Evolutionary conservation across 2,329 filamentous ascomycete species (phyloP).

Genomic region (Pseudogymnoascus pannorum): DNA sequence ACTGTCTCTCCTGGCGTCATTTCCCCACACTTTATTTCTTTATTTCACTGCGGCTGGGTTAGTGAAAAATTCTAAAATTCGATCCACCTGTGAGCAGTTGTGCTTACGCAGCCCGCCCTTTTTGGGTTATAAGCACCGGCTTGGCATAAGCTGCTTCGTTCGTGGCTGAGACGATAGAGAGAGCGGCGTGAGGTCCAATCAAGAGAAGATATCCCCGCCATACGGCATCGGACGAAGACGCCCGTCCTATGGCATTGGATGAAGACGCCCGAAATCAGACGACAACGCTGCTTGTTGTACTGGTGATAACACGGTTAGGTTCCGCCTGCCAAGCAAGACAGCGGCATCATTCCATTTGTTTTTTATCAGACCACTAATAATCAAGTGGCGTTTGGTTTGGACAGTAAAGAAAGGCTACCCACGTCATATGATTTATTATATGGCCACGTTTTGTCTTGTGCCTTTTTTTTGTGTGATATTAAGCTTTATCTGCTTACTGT

Average conservation of each 20-base stretch:
- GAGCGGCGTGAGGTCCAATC: neutral
- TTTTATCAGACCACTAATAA: neutral
- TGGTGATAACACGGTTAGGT: neutral
- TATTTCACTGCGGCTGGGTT: too few species aligned
- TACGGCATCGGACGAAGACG: too few species aligned
- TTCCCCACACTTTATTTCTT: neutral
- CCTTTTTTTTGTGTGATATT: neutral
- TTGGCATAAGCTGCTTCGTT: neutral
- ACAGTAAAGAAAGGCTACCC: neutral
- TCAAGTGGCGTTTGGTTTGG: neutral
- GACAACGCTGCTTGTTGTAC: neutral
- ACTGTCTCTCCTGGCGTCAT: neutral
- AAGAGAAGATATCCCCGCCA: too few species aligned
- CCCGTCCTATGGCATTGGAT: too few species aligned
- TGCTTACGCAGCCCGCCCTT: neutral
- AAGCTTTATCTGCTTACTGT: neutral
- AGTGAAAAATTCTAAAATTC: neutral
- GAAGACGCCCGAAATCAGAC: neutral
- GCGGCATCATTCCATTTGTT: neutral
- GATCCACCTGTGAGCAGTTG: neutral
- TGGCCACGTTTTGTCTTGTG: neutral
- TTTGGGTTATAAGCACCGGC: neutral
- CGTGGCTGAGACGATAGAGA: neutral
- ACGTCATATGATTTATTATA: neutral
- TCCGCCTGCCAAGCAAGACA: neutral